Percentiles rank a stretch among this genome's conserved stretches.
These are phyloP conservation scores for Truncatella angustata DNA, from an alignment of 2,329 filamentous ascomycete species.

Conservation along the genomic window DNA sequence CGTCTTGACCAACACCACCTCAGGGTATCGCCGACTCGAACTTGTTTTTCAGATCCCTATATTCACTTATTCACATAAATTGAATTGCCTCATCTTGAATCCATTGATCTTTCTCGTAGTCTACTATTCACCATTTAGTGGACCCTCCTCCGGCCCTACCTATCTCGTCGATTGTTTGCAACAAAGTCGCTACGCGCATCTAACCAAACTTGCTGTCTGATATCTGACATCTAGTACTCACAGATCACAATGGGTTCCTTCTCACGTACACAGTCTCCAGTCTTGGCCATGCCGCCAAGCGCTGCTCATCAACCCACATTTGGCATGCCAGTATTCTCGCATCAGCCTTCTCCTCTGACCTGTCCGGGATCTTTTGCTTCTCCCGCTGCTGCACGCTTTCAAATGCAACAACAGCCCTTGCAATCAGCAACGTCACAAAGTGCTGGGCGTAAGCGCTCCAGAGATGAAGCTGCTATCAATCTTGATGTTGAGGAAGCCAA, in stretches of 20 bases:
- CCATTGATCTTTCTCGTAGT: conserved; percentile 9
- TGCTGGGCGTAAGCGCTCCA: conserved; percentile 74
- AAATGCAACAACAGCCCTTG: conserved; percentile 22
- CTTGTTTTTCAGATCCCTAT: conserved; percentile 12
- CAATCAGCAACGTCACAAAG: conserved; percentile 25
- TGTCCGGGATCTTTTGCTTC: conserved; percentile 32
- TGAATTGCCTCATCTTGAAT: conserved; percentile 7
- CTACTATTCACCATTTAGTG: conserved; percentile 5
- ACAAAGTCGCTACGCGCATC: conserved; percentile 3
- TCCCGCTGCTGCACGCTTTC: conserved; percentile 31
- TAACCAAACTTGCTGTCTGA: conserved; percentile 13
- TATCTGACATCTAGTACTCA: conserved; percentile 16
- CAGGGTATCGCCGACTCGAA: conserved; percentile 8
- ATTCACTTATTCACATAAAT: conserved; percentile 24
- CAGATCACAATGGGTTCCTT: conserved; percentile 33
- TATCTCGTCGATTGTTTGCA: neutral
- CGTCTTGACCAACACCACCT: conserved; percentile 7
- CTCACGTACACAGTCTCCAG: conserved; percentile 34
- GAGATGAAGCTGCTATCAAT: conserved; percentile 69
- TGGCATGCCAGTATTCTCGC: conserved; percentile 37
- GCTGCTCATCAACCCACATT: conserved; percentile 39
- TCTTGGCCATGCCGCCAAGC: conserved; percentile 42
- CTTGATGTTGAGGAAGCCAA: conserved; percentile 51
- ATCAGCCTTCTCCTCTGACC: conserved; percentile 31
- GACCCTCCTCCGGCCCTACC: conserved; percentile 7